Base-by-base conservation (phyloP, 2,329 filamentous ascomycete genomes). In the Exophiala sp. region DNA sequence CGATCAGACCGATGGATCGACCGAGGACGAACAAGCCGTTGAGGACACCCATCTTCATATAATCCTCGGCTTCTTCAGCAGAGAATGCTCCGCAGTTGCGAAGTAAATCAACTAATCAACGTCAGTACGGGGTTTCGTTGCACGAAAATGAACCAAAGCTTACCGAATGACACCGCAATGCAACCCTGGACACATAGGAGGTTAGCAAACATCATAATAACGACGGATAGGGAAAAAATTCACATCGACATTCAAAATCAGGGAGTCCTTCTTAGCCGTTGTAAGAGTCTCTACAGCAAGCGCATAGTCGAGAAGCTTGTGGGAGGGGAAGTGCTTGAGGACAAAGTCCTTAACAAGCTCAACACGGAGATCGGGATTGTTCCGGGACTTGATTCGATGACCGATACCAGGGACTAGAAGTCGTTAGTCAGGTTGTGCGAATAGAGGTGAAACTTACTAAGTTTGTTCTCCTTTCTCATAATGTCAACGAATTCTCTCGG, bases 391-490 rank as follows among this genome's bases (percentile, higher is more conserved):
- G 82, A 99, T 89, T 77, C 91, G 90, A 84, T 99, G 94, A 66
- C 94, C 94, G 68, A 99, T 99, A 82, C 94, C 94, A 62, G 94
- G 94, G 67, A 99, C 81, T 84, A 39, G 2, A 24, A 44, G 35
- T n/a, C 39, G 62, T 72, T 65, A 72, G 69, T 47, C 38, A 54
- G 62, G 57, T 55, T 44, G 20, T 50, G 29, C 14, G 41, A 39
- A 20, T 21, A 8, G 33, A 40, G n/a, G 11, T 32, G 20, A 14
- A 14, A 78, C 81, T 70, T 78, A 84, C 81, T 97, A 67, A 99
- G 91, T 84, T 97, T 99, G 87, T 99, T 99, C 78, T 94, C 90
- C 83, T 97, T 99, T 76, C 94, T 86, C 92, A 97, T 97, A 66
- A 81, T 89, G 80, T 99, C 94, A 63, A 99, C 94, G 68, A 99